Evolutionary conservation across 2,329 filamentous ascomycete genomes (phyloP).

Genomic region (Calycina herbarum): DNA sequence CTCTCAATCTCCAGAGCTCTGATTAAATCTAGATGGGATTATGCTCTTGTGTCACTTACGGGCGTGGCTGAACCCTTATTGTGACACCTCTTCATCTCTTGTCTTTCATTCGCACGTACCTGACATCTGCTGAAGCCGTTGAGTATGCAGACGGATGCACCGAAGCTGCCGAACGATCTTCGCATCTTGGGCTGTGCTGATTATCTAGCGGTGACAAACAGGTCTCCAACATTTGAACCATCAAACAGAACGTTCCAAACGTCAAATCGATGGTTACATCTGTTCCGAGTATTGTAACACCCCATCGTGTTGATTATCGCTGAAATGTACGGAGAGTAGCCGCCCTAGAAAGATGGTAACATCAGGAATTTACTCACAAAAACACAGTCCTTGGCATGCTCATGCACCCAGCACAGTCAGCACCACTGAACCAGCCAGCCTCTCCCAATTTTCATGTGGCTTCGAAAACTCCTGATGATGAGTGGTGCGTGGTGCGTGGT

Average conservation of each 20-base stretch:
- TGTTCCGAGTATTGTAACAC: not conserved
- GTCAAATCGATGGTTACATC: not conserved
- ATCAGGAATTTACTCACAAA: not conserved
- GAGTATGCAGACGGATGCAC: constrained; percentile 1
- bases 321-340: not conserved
- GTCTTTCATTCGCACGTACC: not conserved
- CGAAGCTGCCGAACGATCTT: not conserved
- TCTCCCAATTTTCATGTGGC: not conserved
- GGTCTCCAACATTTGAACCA: not conserved
- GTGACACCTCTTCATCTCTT: not conserved
- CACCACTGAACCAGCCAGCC: not conserved
- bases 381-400: not conserved
- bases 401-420: not conserved
- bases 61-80: not conserved
- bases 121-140: not conserved
- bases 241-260: not conserved
- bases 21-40: not conserved
- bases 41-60: not conserved
- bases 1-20: not conserved
- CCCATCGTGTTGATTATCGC: not conserved
- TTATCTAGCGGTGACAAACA: not conserved
- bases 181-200: not conserved
- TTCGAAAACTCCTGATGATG: not conserved
- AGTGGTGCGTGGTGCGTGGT: not conserved
- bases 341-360: not conserved